phyloP scores from a whole-genome alignment of 2,329 filamentous ascomycete genomes.

The Truncatella angustata region DNA sequence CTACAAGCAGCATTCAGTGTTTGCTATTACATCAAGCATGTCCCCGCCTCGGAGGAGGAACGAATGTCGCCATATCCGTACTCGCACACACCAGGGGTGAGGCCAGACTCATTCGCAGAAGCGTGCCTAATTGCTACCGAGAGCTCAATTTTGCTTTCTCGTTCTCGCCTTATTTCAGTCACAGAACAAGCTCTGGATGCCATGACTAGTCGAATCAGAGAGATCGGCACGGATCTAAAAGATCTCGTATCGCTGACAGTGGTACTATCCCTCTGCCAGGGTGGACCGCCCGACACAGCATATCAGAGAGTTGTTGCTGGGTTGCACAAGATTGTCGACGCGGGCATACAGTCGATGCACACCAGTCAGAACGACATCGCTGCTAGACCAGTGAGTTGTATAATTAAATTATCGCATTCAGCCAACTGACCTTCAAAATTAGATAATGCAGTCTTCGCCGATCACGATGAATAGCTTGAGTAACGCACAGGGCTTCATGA shows the following conservation, averaged over 20 bases:
- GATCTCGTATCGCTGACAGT: conserved; percentile 49
- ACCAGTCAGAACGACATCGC: conserved; percentile 37
- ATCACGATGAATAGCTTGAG: conserved; percentile 20
- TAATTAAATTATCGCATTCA: too few species aligned
- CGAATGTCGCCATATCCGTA: conserved; percentile 13
- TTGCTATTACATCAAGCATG: conserved; percentile 51
- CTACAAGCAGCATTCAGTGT: conserved; percentile 54
- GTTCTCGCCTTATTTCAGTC: conserved; percentile 21
- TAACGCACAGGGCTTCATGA: conserved; percentile 18
- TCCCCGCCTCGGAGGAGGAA: conserved; percentile 14
- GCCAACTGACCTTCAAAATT: too few species aligned
- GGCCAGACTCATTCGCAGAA: conserved; percentile 19
- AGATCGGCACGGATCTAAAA: conserved; percentile 48
- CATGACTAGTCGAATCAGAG: conserved; percentile 39
- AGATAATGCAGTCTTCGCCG: conserved; percentile 6
- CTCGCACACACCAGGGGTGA: conserved; percentile 14
- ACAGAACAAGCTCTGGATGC: conserved; percentile 48
- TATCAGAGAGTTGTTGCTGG: conserved; percentile 40
- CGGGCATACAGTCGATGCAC: conserved; percentile 42
- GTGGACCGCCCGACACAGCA: conserved; percentile 36
- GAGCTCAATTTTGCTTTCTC: conserved; percentile 25
- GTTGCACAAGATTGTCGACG: conserved; percentile 41
- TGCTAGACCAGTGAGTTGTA: conserved; percentile 29
- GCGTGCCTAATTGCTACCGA: conserved; percentile 24
- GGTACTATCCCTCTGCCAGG: conserved; percentile 44